These are phyloP conservation scores for Hypoxylon sp. DNA, from an alignment of 2,329 filamentous ascomycete genomes.

Conservation along the genomic window DNA sequence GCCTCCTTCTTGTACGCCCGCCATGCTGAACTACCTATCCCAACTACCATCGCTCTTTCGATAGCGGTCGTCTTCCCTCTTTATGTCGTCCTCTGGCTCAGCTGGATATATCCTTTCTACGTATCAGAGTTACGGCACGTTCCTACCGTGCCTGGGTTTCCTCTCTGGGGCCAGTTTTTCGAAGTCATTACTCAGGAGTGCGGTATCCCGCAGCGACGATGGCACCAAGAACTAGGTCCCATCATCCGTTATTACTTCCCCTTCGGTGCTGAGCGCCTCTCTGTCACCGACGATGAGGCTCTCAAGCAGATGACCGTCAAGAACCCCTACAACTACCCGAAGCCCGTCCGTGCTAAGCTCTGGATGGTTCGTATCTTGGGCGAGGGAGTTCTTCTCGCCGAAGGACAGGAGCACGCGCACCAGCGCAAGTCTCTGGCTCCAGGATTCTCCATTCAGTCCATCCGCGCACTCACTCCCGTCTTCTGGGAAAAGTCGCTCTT, in stretches of 20 bases:
- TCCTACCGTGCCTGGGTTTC: conserved; percentile 52
- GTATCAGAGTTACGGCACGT: conserved; percentile 53
- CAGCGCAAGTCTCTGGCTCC: conserved; percentile 52
- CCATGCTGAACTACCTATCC: conserved; percentile 37
- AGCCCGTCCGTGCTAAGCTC: conserved; percentile 48
- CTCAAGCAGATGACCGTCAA: conserved; percentile 54
- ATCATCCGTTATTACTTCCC: conserved; percentile 57
- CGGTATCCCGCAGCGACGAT: conserved; percentile 52
- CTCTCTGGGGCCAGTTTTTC: conserved; percentile 54
- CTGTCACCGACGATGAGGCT: conserved; percentile 53
- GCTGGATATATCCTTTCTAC: conserved; percentile 52
- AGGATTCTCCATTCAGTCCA: conserved; percentile 50
- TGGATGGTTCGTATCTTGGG: conserved; percentile 56
- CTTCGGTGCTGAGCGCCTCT: conserved; percentile 53
- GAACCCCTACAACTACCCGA: conserved; percentile 52
- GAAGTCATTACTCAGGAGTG: conserved; percentile 52
- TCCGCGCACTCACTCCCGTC: conserved; percentile 48
- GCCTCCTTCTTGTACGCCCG: conserved; percentile 39
- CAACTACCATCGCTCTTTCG: conserved; percentile 28
- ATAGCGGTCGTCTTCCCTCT: conserved; percentile 36
- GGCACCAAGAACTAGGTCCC: conserved; percentile 52
- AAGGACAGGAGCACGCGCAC: conserved; percentile 51
- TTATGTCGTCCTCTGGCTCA: conserved; percentile 47
- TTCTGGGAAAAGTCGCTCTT: conserved; percentile 53
- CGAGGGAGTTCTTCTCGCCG: conserved; percentile 53